phyloP scores from a whole-genome alignment of 2,329 filamentous ascomycete genomes.

The Aspergillus piperis region DNA sequence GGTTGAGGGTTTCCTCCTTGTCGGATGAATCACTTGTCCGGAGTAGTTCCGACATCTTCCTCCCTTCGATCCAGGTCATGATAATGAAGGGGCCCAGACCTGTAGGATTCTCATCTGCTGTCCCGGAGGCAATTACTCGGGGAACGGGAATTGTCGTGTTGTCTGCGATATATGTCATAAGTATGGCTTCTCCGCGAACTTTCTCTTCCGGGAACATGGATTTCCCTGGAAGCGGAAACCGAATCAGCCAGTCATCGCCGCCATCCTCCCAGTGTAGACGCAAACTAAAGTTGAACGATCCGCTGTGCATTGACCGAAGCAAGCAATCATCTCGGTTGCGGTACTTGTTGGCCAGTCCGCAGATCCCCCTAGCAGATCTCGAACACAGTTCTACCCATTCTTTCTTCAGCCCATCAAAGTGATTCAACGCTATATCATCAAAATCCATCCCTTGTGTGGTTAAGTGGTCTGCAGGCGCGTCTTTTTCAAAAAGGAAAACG shows the following conservation, averaged over 20 bases:
- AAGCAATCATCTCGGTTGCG: slow-evolving; percentile 14
- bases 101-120: slow-evolving; percentile 1
- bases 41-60: slow-evolving; percentile 9
- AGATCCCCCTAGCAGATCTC: slow-evolving; percentile 8
- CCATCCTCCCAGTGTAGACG: slow-evolving; percentile 17
- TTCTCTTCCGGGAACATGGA: slow-evolving; percentile 19
- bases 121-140: slow-evolving; percentile 3
- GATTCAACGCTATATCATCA: not conserved
- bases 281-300: slow-evolving; percentile 16
- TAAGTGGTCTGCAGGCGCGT: no score
- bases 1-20: not conserved
- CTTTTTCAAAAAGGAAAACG: no score
- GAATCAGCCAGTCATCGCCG: slow-evolving; percentile 15
- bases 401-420: not conserved
- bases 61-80: slow-evolving; percentile 15
- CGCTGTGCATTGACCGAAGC: slow-evolving; percentile 13
- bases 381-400: slow-evolving; percentile 9
- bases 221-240: slow-evolving; percentile 15
- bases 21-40: not conserved
- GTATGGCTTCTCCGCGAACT: slow-evolving; percentile 4
- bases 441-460: not conserved
- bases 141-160: slow-evolving; percentile 15
- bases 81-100: slow-evolving; percentile 17
- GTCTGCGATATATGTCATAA: slow-evolving; percentile 8
- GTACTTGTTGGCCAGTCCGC: slow-evolving; percentile 9